Base-by-base conservation (phyloP, 1,139 yeast genomes). In the Casaregolazyma suthepensis region DNA sequence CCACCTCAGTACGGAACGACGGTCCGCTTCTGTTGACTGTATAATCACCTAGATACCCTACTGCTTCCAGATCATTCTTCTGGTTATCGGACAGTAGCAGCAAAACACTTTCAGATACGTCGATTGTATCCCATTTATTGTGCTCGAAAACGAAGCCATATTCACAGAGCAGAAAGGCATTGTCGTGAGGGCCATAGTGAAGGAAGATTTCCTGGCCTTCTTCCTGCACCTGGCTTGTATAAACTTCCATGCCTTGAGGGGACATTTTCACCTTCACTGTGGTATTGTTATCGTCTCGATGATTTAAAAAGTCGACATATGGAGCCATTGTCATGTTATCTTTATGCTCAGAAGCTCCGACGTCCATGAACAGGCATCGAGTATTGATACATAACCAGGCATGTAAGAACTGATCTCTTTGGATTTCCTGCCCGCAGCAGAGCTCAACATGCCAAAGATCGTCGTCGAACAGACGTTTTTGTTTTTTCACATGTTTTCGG, bases 301-400 rank as follows among this genome's bases (percentile, higher is more conserved):
- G 98, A 70, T 93, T 93, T 54, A 93, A 72, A 65, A 87, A 87
- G 71, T 93, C 99, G 13, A 91, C 91, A 59, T 75, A 85, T 0
- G 99, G 99, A 0, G 94, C 97, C 81, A 93, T 73, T 1, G 98
- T 88, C 69, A 90, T 84, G 64, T 88, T 86, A 43, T 46, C 49
- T 29, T 46, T 45, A 59, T 45, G 51, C 9, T 48, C 53, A 47
- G 79, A 75, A 50, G 77, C 75, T 0, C 87, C 83, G 1, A 88
- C 70, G 5, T 79, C 77, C 84, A 86, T 85, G 66, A 88, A 91
- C 12, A 93, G 72, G 66, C 98, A 91, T 70, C 99, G 84, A 1
- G 97, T 86, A 66, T 93, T 93, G 51, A 91, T 87, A 64, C 93
- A 83, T 61, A 87, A 75, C 95, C 96, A 91, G 0, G 87, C 80